phyloP scores from a whole-genome alignment of 2,329 filamentous ascomycete species.

The Aspergillus tubingensis region DNA sequence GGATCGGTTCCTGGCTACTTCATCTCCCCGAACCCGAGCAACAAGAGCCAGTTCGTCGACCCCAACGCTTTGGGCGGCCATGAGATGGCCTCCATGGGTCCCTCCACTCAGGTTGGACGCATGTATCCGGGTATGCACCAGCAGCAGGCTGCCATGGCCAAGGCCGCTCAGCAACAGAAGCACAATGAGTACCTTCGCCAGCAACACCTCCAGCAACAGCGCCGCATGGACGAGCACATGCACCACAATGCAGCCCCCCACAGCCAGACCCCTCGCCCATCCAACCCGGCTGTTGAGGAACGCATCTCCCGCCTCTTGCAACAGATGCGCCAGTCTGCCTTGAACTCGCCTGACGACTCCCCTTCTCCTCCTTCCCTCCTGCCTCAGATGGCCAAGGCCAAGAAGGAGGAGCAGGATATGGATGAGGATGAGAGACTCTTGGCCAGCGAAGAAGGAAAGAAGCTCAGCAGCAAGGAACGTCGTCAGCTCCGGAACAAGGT shows the following conservation, averaged over 20 bases:
- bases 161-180: conserved; percentile 68
- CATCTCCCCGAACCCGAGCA: conserved; percentile 52
- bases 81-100: conserved; percentile 56
- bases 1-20: conserved; percentile 64
- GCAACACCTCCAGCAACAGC: conserved; percentile 53
- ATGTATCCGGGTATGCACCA: conserved; percentile 94
- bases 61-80: conserved; percentile 69
- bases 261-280: conserved; percentile 39
- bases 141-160: conserved; percentile 76
- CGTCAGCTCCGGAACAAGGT: conserved; percentile 99
- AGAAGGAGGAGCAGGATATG: conserved; percentile 98
- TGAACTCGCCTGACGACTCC: conserved; percentile 54
- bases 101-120: conserved; percentile 64
- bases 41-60: conserved; percentile 64
- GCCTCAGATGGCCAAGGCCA: conserved; percentile 70
- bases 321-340: conserved; percentile 80
- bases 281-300: conserved; percentile 78
- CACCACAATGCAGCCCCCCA: conserved; percentile 29
- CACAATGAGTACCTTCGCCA: conserved; percentile 63
- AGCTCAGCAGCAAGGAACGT: conserved; percentile 96
- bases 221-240: conserved; percentile 31
- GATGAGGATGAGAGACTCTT: conserved; percentile 93
- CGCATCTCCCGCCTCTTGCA: conserved; percentile 91
- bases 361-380: conserved; percentile 40
- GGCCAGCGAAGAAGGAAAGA: conserved; percentile 98